Conservation (phyloP, 2,329 filamentous ascomycete species). For the Paraphaeosphaeria sporulosa region DNA sequence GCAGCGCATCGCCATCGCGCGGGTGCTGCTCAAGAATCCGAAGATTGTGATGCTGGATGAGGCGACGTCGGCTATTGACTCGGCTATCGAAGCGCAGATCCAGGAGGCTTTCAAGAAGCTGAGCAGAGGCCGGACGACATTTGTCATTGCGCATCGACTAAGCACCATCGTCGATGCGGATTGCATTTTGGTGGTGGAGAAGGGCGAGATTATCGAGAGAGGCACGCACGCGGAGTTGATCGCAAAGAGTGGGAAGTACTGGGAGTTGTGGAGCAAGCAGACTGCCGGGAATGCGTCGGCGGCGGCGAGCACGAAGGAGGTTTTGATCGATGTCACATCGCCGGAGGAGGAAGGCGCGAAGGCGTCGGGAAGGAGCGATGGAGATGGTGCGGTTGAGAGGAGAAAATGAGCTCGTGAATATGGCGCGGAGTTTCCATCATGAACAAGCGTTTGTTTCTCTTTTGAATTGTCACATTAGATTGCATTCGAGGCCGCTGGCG, state of each 20-base stretch:
- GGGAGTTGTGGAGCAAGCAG: conserved; percentile 89
- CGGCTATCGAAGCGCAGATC: conserved; percentile 71
- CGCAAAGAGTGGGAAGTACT: conserved; percentile 72
- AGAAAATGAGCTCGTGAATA: conserved; percentile 23
- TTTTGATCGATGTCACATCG: conserved; percentile 1
- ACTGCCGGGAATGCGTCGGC: conserved; percentile 50
- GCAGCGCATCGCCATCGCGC: conserved; percentile 72
- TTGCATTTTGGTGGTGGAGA: conserved; percentile 80
- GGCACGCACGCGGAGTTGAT: conserved; percentile 83
- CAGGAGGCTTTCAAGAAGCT: conserved; percentile 67
- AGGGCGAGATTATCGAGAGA: conserved; percentile 77
- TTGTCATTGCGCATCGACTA: conserved; percentile 78
- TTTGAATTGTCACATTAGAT: background rate
- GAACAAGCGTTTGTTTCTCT: background rate
- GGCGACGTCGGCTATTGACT: conserved; percentile 86
- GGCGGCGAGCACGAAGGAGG: conserved; percentile 18
- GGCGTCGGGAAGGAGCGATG: conserved; percentile 23
- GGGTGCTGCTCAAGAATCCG: conserved; percentile 79
- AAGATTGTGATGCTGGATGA: conserved; percentile 88
- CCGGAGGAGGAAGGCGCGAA: conserved; percentile 22
- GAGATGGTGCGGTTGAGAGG: conserved; percentile 18
- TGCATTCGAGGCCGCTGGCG: background rate
- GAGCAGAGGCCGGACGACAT: conserved; percentile 69
- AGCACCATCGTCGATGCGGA: conserved; percentile 87
- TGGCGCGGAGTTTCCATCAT: conserved; percentile 16